Conservation (phyloP, 139 green algal species). For the Protoeuglena noctilucae region DNA sequence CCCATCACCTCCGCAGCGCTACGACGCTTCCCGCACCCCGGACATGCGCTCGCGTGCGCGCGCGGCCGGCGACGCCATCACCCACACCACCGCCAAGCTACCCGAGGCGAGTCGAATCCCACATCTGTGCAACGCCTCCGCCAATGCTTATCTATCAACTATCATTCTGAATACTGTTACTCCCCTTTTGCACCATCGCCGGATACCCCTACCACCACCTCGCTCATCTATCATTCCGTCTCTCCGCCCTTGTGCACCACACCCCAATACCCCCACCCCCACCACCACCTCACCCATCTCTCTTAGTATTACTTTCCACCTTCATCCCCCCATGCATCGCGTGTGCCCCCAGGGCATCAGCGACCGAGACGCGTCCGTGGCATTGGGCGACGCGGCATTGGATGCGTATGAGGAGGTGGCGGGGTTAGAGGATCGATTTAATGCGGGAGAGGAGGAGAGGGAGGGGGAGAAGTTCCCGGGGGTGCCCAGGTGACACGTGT, state of each 20-base stretch:
- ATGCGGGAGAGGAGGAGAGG: background rate
- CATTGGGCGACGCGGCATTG: conserved; percentile 31
- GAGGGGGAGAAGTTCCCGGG: background rate
- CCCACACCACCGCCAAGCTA: background rate
- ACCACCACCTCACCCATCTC: too few species aligned
- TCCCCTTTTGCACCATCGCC: background rate
- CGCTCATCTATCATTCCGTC: too few species aligned
- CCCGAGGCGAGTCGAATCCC: background rate
- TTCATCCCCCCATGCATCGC: conserved; percentile 20
- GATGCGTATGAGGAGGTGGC: conserved; percentile 41
- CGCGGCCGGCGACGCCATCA: conserved; percentile 38
- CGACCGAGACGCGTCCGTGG: conserved; percentile 18
- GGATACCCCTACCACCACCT: background rate
- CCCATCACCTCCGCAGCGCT: too few species aligned
- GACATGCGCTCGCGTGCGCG: conserved; percentile 34
- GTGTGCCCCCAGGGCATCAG: conserved; percentile 16
- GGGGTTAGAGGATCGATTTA: conserved; percentile 10
- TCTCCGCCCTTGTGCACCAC: too few species aligned
- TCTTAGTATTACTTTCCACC: background rate
- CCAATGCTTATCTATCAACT: background rate
- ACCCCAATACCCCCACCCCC: too few species aligned
- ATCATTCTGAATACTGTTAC: background rate
- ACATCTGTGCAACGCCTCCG: background rate
- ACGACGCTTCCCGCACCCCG: conserved; percentile 41
- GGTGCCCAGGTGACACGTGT: conserved; percentile 1